These are phyloP conservation scores for Rhodomyrtus tomentosa DNA, from an alignment of 345 rosid species.

Conservation along the genomic window DNA sequence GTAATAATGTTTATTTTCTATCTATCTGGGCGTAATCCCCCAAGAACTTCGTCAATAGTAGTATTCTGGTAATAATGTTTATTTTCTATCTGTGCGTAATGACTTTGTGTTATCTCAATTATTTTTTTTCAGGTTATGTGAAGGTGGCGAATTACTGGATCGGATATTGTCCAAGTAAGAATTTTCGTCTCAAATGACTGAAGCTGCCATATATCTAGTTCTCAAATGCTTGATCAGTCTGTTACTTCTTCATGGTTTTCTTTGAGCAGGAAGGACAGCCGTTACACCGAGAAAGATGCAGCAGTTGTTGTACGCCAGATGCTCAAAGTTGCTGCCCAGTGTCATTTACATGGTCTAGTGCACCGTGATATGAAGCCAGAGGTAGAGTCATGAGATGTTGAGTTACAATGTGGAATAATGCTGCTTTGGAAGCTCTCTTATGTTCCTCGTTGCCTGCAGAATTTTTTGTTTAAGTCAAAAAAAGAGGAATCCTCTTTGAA, in stretches of 20 bases:
- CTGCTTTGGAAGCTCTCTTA: neutral
- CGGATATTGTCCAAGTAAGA: slow-evolving; percentile 30
- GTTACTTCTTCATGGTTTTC: neutral
- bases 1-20: neutral
- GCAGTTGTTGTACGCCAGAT: slow-evolving; percentile 85
- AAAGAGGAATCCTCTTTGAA: slow-evolving; percentile 32
- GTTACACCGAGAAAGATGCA: slow-evolving; percentile 71
- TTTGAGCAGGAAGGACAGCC: slow-evolving; percentile 30
- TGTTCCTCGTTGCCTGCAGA: slow-evolving; percentile 9
- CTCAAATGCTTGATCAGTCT: neutral
- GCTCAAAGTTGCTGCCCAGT: slow-evolving; percentile 54
- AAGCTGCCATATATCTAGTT: neutral
- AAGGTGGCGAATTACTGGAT: slow-evolving; percentile 46
- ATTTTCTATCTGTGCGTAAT: neutral
- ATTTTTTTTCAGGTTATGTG: slow-evolving; percentile 23
- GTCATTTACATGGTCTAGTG: slow-evolving; percentile 41
- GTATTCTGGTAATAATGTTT: neutral
- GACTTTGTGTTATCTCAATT: neutral
- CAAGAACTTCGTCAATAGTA: neutral
- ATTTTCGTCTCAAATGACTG: neutral
- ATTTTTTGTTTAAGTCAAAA: slow-evolving; percentile 38
- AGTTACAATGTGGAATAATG: neutral
- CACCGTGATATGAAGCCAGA: slow-evolving; percentile 54
- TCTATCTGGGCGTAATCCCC: neutral
- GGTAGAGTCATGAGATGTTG: slow-evolving; percentile 8